Evolutionary conservation across 169 alveolate species (phyloP).

Genomic region (Theileria annulata): DNA sequence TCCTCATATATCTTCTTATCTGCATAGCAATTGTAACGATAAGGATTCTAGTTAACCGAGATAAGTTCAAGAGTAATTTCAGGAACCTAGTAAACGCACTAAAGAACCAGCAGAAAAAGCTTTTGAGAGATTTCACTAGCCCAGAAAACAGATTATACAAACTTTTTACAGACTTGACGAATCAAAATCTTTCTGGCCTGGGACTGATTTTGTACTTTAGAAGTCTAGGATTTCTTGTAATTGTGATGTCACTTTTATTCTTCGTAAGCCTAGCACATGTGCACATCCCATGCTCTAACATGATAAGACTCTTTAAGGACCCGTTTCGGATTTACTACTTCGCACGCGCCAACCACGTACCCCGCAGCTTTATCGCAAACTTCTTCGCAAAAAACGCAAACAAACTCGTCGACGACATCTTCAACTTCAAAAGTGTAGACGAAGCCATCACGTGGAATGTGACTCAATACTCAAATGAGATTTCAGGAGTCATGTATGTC

Average conservation of each 20-base stretch:
- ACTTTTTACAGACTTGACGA: conserved; percentile 20
- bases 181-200: conserved; percentile 65
- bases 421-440: conserved; percentile 61
- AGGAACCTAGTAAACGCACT: conserved; percentile 28
- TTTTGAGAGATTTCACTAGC: conserved; percentile 17
- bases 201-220: conserved; percentile 71
- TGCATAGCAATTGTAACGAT: conserved; percentile 11
- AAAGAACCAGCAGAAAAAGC: conserved; percentile 46
- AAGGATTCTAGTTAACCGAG: conserved; percentile 32
- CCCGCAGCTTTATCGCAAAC: not conserved
- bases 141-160: conserved; percentile 34
- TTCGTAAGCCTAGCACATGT: conserved; percentile 41
- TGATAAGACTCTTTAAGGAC: conserved; percentile 46
- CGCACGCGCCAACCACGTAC: not conserved
- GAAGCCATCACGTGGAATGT: conserved; percentile 67
- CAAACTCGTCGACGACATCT: conserved; percentile 25
- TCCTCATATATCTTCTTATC: conserved; percentile 13
- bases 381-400: conserved; percentile 14
- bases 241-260: conserved; percentile 20
- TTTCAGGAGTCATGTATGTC: conserved; percentile 27
- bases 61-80: conserved; percentile 20
- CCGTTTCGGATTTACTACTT: conserved; percentile 46
- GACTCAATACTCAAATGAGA: conserved; percentile 40
- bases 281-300: conserved; percentile 60
- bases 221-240: conserved; percentile 28